Evolutionary conservation across 805 yeast genomes (phyloP), one percentile per base, ranked within the genome.

Genomic region (Huiozyma naganishii): DNA sequence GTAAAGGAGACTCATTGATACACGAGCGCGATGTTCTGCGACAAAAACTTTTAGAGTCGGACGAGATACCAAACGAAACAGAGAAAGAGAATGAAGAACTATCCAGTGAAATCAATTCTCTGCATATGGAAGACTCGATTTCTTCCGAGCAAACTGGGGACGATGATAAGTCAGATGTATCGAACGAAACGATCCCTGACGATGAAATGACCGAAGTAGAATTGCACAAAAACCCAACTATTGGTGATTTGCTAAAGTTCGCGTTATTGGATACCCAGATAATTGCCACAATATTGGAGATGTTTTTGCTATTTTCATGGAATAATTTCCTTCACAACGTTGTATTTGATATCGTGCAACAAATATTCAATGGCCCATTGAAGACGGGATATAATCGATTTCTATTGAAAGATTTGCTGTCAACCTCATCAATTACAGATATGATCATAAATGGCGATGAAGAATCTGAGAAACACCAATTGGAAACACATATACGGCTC

Each of bases 251-350:
- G 48, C 71, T 84, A 57, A 84, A 84, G 53, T 79, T 81, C 46
- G 73, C 80, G 40, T 61, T 84, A 32, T 71, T 74, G 42, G 90
- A 83, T 51, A 80, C 81, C 53, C 67, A 70, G 17, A 75, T 83
- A 37, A 68, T 83, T 36, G 58, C 67, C 10, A 72, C 77, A 11
- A 79, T 83, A 10, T 63, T 83, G n/a, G 66, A 72, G 29, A 80
- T 79, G 76, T 81, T 84, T 55, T 79, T 80, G 54, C 67, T 71
- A 44, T 83, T 76, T 56, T 85, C 89, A 8, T 84, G 92, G 90
- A 84, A 84, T 54, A 84, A 84, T 50, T 84, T 84, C 53, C 73
- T 85, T 62, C 95, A 84, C 62, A 84, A 83, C 55, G 94, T 84
- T 48, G 90, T 83, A 1, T 84, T 83, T 64, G 95, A 84, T 61